A percentile compares a stretch with the other conserved stretches of the same genome.
Conservation (phyloP, 2,329 filamentous ascomycete species). For the Aotearoamyces nothofagi region DNA sequence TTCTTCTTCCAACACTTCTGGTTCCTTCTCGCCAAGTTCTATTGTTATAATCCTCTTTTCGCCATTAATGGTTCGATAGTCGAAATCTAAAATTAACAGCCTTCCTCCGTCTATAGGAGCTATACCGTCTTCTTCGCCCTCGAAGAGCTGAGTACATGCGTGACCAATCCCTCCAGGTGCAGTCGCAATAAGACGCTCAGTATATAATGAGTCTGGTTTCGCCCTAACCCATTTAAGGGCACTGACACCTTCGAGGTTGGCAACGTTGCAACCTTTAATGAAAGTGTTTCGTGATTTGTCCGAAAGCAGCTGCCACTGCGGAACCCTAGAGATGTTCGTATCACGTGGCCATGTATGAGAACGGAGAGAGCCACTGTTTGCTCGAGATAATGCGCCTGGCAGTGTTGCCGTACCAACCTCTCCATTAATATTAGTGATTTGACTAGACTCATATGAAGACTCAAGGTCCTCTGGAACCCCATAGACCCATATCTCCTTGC, state of each 20-base stretch:
- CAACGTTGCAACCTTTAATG: slow-evolving; percentile 49
- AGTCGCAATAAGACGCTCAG: slow-evolving; percentile 51
- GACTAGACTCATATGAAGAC: slow-evolving; percentile 31
- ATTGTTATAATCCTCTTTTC: slow-evolving; percentile 44
- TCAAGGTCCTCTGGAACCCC: slow-evolving; percentile 62
- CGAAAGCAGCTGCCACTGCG: slow-evolving; percentile 54
- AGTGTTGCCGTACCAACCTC: slow-evolving; percentile 14
- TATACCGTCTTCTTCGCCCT: slow-evolving; percentile 51
- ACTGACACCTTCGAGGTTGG: slow-evolving; percentile 49
- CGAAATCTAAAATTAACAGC: slow-evolving; percentile 59
- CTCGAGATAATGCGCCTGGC: slow-evolving; percentile 7
- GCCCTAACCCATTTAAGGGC: slow-evolving; percentile 58
- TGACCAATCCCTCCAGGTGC: slow-evolving; percentile 53
- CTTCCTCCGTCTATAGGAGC: slow-evolving; percentile 69
- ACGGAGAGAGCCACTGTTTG: slow-evolving; percentile 16
- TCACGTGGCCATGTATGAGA: slow-evolving; percentile 11
- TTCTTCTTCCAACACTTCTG: slow-evolving; percentile 59
- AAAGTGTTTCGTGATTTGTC: slow-evolving; percentile 58
- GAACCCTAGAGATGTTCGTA: slow-evolving; percentile 24
- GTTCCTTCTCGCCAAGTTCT: slow-evolving; percentile 56
- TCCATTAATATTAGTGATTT: slow-evolving; percentile 17
- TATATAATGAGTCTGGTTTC: slow-evolving; percentile 29
- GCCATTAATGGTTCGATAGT: slow-evolving; percentile 43
- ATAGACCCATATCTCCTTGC: slow-evolving; percentile 63
- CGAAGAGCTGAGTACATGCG: slow-evolving; percentile 35